Percentiles rank a stretch among this genome's conserved stretches.
Evolutionary conservation across 176 grass and related monocot species (phyloP).

Genomic region (Oryza brachyantha): DNA sequence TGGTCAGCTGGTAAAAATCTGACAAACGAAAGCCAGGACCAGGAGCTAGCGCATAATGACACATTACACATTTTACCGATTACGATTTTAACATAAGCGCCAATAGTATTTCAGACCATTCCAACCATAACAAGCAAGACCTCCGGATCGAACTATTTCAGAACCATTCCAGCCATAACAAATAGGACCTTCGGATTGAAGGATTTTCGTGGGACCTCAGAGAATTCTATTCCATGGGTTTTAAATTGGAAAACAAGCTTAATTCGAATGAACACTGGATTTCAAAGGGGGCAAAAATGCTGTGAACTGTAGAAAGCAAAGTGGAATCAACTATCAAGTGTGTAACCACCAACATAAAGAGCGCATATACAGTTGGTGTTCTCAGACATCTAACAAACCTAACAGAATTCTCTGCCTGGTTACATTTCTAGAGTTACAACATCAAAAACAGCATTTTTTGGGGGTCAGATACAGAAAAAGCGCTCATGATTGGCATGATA

Average conservation of each 20-base stretch:
- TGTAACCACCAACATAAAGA: not conserved
- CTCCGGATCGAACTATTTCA: not conserved
- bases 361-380: not conserved
- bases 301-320: not conserved
- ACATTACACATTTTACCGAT: no score
- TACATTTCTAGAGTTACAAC: slow-evolving; percentile 3
- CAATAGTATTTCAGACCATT: not conserved
- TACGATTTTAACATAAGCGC: not conserved
- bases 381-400: slow-evolving; percentile 11
- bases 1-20: not conserved
- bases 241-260: no score
- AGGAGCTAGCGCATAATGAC: no score
- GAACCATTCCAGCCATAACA: not conserved
- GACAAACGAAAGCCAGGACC: no score
- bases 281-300: not conserved
- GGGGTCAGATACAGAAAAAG: slow-evolving; percentile 4
- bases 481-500: not conserved
- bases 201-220: no score
- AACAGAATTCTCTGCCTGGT: not conserved
- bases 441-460: not conserved
- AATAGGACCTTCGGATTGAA: not conserved
- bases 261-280: not conserved
- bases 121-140: no score
- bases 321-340: not conserved
- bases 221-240: no score